Base-by-base conservation (phyloP, 139 green algal genomes). In the Chlorella ohadii region DNA sequence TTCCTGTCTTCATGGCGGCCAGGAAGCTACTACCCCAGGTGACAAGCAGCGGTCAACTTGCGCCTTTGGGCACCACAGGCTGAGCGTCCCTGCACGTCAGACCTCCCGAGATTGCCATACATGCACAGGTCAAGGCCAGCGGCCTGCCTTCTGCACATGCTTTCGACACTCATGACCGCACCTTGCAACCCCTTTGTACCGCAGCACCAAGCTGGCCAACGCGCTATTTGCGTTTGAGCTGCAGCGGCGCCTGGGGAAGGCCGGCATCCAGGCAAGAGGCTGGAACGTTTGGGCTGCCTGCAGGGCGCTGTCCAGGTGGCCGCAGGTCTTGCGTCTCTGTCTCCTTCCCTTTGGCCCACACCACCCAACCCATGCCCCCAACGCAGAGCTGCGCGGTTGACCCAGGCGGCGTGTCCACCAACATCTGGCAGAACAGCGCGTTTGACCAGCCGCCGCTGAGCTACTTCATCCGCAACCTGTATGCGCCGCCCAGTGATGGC, bases 401-500 rank as follows among this genome's bases (percentile, higher is more conserved):
- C 85, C 94, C 94, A 0, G 94, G 94, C 25, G 89, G 88, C 12
- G 93, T 96, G 41, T 76, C 72, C 12, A 94, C 89, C 22, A 88
- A 90, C 84, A 96, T 97, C 72, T 97, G 90, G 85, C 90, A 79
- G 63, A 85, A 72, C 44, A 89, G 87, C 27, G 83, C 85, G 65
- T 90, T 94, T 74, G 79, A 65, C 39, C 83, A 82, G 38, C 87
- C 87, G 22, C 82, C 90, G 4, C 84, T 93, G 57, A 92, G 57
- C 59, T 79, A 28, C 41, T 79, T 95, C 25, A 91, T 95, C 17
- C 81, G 93, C 84, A 72, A 80, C 38, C 88, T 91, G 77, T 96
- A 95, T 82, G 91, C 92, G 19, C 93, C 93, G 22, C 83, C 88
- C 38, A 65, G 66, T 36, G 94, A 97, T 63, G 94, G 93, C 27